Evolutionary conservation across 495 filamentous ascomycete species (phyloP).

Genomic region (Lichenothelia convexa): DNA sequence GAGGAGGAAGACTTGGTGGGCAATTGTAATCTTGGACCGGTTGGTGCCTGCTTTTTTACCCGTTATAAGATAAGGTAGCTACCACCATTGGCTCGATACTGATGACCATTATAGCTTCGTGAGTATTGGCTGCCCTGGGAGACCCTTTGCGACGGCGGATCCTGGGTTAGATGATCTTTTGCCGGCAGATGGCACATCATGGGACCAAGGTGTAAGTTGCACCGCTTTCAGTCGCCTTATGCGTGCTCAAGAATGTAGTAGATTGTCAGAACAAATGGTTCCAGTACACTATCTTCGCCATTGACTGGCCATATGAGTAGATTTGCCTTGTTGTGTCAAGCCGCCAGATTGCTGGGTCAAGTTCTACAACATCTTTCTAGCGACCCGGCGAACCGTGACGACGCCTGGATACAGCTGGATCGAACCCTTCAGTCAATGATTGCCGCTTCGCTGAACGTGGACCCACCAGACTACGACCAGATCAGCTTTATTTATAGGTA

Average conservation of each 20-base stretch:
- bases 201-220: conserved; percentile 7
- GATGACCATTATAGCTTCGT: conserved; percentile 5
- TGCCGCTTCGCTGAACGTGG: conserved; percentile 7
- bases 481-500: conserved; percentile 7
- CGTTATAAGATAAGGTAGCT: neutral
- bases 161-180: conserved; percentile 5
- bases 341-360: conserved; percentile 6
- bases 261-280: conserved; percentile 3
- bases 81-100: conserved; percentile 1
- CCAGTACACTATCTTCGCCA: conserved; percentile 3
- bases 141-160: conserved; percentile 6
- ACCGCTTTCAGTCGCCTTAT: neutral
- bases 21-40: conserved; percentile 9
- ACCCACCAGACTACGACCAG: conserved; percentile 4
- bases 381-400: neutral
- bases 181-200: conserved; percentile 4
- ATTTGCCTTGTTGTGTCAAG: conserved; percentile 8
- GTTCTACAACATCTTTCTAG: conserved; percentile 3
- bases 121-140: conserved; percentile 7
- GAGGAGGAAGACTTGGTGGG: conserved; percentile 8
- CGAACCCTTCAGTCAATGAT: conserved; percentile 21
- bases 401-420: conserved; percentile 14
- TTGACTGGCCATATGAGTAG: conserved; percentile 8
- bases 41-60: conserved; percentile 3
- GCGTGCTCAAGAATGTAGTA: neutral